Percentiles rank a stretch among this genome's conserved stretches.
phyloP scores from a whole-genome alignment of 2,329 filamentous ascomycete species.

The Ascochyta koolunga region DNA sequence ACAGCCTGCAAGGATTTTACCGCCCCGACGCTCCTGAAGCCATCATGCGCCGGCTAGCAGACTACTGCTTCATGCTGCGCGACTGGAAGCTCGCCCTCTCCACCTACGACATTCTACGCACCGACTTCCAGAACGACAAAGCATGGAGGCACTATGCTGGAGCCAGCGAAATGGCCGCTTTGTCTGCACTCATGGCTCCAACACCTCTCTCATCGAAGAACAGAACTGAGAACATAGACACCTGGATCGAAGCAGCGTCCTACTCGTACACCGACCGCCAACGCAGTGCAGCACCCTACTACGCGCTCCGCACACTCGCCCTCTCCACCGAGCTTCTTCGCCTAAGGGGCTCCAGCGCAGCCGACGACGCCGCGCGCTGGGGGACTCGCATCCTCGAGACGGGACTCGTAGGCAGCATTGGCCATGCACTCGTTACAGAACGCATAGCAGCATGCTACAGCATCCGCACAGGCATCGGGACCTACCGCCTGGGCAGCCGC shows the following conservation, averaged over 20 bases:
- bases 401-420: conserved; percentile 73
- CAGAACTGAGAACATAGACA: conserved; percentile 79
- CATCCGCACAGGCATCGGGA: conserved; percentile 71
- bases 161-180: conserved; percentile 91
- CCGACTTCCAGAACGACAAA: conserved; percentile 93
- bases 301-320: conserved; percentile 77
- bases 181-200: conserved; percentile 80
- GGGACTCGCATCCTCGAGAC: conserved; percentile 76
- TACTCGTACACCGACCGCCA: conserved; percentile 83
- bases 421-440: conserved; percentile 84
- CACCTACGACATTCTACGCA: conserved; percentile 86
- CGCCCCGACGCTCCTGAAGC: conserved; percentile 83
- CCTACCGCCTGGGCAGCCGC: conserved; percentile 71
- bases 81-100: conserved; percentile 94
- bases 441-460: conserved; percentile 84
- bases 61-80: conserved; percentile 95
- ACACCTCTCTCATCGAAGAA: conserved; percentile 74
- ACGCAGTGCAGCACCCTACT: conserved; percentile 78
- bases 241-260: conserved; percentile 85
- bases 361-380: conserved; percentile 89
- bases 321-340: conserved; percentile 83
- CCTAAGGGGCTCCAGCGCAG: conserved; percentile 76
- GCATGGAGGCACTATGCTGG: conserved; percentile 96
- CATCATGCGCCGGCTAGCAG: conserved; percentile 88
- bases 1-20: conserved; percentile 79